Evolutionary conservation across 83 land plant species (phyloP), one percentile per base, ranked within the genome.

Genomic region (Isoetes engelmannii): DNA sequence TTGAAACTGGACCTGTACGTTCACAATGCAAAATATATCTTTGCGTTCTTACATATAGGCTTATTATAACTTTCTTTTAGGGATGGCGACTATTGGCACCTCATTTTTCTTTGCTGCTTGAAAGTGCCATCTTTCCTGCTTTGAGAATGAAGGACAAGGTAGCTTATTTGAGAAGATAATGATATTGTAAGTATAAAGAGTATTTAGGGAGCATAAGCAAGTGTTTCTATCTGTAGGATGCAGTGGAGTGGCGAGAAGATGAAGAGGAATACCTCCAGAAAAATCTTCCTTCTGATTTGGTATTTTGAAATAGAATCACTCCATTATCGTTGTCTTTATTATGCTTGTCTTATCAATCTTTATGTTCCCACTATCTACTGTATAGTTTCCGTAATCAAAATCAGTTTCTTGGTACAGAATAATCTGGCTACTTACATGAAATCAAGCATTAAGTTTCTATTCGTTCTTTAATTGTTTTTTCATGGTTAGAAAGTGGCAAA

Each of bases 211-310:
- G 37, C 37, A 28, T 28, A 28, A 28, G 37, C 37, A 28, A 28
- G 37, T 28, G 37, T 12, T 8, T 1, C 10, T 59, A 18, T 19
- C 62, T 59, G n/a, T 70, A 90, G 96, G 96, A 90, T 77, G 75
- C 81, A 9, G 48, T 59, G 20, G 92, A 88, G 57, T 90, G 96
- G 96, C 84, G 84, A 74, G 86, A 85, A 46, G 96, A 90, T 75
- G 69, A 81, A 70, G 92, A 90, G 45, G 96, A 90, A 69, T 90
- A 84, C 74, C 63, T 88, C 62, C 67, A 85, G 75, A 90, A 88
- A 74, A 90, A 90, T 77, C 84, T 90, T 58, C 96, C 96, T 45
- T 88, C 87, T 55, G 96, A 90, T n/a, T 73, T 90, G 77, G 96
- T 90, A 84, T 41, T 1, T n/a, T 1, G 7, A 18, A 21, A 41